Conservation (phyloP, 306 rosid genomes). For the Dryas drummondii region DNA sequence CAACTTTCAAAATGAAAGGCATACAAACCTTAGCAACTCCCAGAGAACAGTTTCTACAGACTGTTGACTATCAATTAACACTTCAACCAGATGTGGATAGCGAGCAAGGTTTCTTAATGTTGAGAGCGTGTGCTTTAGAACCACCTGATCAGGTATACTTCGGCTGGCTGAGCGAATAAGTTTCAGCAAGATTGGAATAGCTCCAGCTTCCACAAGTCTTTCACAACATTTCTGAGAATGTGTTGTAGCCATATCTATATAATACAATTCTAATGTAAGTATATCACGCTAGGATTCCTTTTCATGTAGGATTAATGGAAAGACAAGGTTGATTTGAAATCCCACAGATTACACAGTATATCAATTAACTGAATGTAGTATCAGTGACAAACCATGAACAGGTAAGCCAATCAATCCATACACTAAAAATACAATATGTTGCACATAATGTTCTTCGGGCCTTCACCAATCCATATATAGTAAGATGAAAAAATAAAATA, state of each 20-base stretch:
- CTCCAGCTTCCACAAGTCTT: slow-evolving; percentile 84
- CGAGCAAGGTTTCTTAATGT: slow-evolving; percentile 83
- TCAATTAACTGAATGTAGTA: not conserved
- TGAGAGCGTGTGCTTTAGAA: slow-evolving; percentile 69
- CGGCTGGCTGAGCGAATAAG: slow-evolving; percentile 76
- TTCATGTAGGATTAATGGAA: not conserved
- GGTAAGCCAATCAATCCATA: not conserved
- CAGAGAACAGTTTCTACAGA: slow-evolving; percentile 57
- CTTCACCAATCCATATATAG: not conserved
- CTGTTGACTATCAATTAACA: slow-evolving; percentile 44
- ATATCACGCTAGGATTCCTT: not conserved
- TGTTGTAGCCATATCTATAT: slow-evolving; percentile 73
- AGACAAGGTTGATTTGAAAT: not conserved
- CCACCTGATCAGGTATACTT: slow-evolving; percentile 89
- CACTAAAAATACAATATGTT: not conserved
- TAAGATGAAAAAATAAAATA: not conserved
- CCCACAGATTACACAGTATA: not conserved
- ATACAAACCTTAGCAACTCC: slow-evolving; percentile 65
- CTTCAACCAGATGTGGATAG: slow-evolving; percentile 68
- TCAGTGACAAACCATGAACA: too few species aligned
- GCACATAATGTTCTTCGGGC: not conserved
- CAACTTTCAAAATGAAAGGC: slow-evolving; percentile 8
- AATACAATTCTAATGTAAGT: not conserved
- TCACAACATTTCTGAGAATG: slow-evolving; percentile 91
- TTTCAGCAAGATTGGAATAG: slow-evolving; percentile 60